Conservation (phyloP, 2,329 filamentous ascomycete species). For the Colletotrichum lupini region DNA sequence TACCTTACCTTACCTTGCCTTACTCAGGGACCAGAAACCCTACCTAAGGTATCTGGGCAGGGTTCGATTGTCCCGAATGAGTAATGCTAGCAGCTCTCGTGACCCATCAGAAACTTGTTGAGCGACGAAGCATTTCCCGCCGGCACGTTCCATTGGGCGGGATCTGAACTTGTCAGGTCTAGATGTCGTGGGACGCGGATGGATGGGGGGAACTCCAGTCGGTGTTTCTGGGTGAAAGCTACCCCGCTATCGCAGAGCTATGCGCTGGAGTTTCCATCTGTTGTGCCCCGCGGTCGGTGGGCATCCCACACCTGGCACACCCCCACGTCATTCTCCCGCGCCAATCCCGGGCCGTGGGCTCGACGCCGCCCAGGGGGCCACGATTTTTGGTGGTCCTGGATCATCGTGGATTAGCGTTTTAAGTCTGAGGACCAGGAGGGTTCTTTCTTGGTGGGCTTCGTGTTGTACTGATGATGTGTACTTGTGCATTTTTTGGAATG, state of each 20-base stretch:
- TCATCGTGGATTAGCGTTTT: neutral
- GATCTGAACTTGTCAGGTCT: neutral
- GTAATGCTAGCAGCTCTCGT: constrained; percentile 21
- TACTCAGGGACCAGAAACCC: constrained; percentile 1
- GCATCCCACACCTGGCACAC: neutral
- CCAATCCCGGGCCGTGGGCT: constrained; percentile 27
- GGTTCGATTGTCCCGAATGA: constrained; percentile 6
- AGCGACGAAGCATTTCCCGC: neutral
- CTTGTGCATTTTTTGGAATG: neutral
- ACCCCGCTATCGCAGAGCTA: constrained; percentile 26
- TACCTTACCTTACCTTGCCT: neutral
- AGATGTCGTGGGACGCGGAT: neutral
- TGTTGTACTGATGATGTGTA: neutral
- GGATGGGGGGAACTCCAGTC: neutral
- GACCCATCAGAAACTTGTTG: constrained; percentile 16
- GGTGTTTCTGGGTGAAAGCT: constrained; percentile 14
- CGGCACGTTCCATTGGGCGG: too few species aligned
- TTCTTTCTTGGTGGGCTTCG: neutral
- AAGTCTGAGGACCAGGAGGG: neutral
- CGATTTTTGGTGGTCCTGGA: neutral
- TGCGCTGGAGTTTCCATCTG: constrained; percentile 4
- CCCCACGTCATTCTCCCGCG: constrained; percentile 34
- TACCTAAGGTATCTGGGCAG: neutral
- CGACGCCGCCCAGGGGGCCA: neutral
- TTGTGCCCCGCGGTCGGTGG: constrained; percentile 24